Base-by-base conservation (phyloP, 768 basidiomycete species). In the Termitomyces sp. region DNA sequence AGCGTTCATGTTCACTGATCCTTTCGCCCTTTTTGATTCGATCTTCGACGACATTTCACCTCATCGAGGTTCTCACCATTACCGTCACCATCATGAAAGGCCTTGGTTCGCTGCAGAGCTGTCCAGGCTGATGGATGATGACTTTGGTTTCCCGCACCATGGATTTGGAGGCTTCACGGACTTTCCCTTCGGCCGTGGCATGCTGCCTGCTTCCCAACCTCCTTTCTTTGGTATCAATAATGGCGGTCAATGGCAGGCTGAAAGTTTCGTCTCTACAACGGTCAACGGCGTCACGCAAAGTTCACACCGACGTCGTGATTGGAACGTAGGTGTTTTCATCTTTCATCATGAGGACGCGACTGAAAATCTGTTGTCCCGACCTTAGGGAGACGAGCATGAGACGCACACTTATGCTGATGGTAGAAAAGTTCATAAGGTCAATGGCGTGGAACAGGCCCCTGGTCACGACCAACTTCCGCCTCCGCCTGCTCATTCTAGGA, bases 331-430 rank as follows among this genome's bases (percentile, higher is more conserved):
- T 72, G 46, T 52, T 51, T 14, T 57, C 43, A 17, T 57, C 57
- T 46, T 36, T 38, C 66, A 53, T 54, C 59, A 68, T 47, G 49
- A 59, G 15, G 6, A 20, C 32, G 15, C 14, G 37, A 57, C 60
- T 59, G 37, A 65, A 11, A 17, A 15, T 25, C 12, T 53, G 52
- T 53, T 10, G n/a, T 8, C 45, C 20, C 52, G 17, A 29, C 31
- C 49, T 3, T 63, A 92, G 90, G 91, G 91, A 3, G 90, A 90
- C 65, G 88, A 90, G 66, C 88, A 91, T 70, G 75, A 88, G 51
- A 86, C 81, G 12, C 83, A 85, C 56, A 85, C 79, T 8, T 83
- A 81, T 59, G 83, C 86, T 5, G 88, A 92, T 58, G 91, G 91
- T 9, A 82, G 83, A 47, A 80, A 89, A 68, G 74, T 84, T 2